Conservation (phyloP, 2,329 filamentous ascomycete species). For the Ploettnerulaceae sp. region DNA sequence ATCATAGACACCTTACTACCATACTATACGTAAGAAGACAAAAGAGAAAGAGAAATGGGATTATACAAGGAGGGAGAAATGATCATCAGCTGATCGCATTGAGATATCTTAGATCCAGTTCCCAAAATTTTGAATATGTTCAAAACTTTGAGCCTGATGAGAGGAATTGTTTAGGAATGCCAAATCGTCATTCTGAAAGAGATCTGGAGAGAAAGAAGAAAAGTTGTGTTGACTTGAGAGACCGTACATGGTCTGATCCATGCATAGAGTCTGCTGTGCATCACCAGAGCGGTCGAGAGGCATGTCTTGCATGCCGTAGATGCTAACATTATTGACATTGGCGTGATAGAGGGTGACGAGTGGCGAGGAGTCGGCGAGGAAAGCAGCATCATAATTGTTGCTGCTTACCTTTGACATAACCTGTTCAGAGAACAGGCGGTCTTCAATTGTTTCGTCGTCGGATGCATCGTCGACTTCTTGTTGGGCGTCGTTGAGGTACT, state of each 20-base stretch:
- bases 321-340: conserved; percentile 13
- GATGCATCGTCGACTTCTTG: conserved; percentile 36
- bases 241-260: conserved; percentile 26
- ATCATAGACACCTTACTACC: conserved; percentile 22
- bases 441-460: conserved; percentile 35
- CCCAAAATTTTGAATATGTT: conserved; percentile 7
- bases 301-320: conserved; percentile 18
- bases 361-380: conserved; percentile 6
- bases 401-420: conserved; percentile 26
- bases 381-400: conserved; percentile 14
- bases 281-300: conserved; percentile 16
- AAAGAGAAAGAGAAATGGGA: conserved; percentile 5
- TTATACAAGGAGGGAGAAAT: conserved; percentile 8
- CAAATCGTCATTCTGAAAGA: conserved; percentile 20
- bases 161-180: conserved; percentile 23
- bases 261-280: conserved; percentile 17
- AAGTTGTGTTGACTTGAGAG: conserved; percentile 23
- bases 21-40: conserved; percentile 15
- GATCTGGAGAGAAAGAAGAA: conserved; percentile 19
- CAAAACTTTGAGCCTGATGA: conserved; percentile 19
- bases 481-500: conserved; percentile 26
- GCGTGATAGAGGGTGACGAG: conserved; percentile 13
- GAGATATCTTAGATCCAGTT: conserved; percentile 6
- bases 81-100: conserved; percentile 6
- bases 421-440: conserved; percentile 14